These are phyloP conservation scores for Excoecaria cochinchinensis DNA, from an alignment of 345 rosid genomes.

Conservation along the genomic window DNA sequence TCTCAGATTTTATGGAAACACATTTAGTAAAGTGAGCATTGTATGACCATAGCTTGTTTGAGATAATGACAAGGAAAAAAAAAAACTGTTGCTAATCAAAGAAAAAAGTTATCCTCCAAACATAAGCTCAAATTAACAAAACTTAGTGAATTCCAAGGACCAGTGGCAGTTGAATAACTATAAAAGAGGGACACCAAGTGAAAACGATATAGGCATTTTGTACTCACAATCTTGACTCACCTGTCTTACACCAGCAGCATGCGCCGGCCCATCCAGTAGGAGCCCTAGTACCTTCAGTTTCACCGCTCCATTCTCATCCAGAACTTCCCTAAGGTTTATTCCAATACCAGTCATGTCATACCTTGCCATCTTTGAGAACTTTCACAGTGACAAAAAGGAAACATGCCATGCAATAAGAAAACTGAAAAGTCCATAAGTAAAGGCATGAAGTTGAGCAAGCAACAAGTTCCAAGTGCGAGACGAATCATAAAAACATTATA, in stretches of 20 bases:
- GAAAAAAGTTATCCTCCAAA: neutral
- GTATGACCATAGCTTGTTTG: neutral
- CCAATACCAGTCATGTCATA: conserved; percentile 94
- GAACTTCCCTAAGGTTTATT: conserved; percentile 85
- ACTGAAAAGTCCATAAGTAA: conserved; percentile 39
- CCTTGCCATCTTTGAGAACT: conserved; percentile 97
- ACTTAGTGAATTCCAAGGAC: neutral
- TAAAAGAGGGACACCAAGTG: neutral
- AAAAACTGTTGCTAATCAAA: neutral
- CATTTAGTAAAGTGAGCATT: neutral
- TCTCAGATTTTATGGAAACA: neutral
- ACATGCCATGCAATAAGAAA: conserved; percentile 27
- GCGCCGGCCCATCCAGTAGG: conserved; percentile 86
- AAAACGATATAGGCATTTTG: neutral
- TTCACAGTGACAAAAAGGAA: conserved; percentile 33
- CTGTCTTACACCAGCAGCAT: conserved; percentile 83
- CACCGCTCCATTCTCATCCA: conserved; percentile 58
- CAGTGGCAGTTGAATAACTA: neutral
- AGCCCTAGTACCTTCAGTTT: conserved; percentile 81
- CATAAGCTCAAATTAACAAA: neutral
- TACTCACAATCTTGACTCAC: conserved; percentile 28
- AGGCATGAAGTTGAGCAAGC: neutral
- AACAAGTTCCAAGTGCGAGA: neutral
- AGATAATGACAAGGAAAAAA: neutral
- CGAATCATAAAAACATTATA: neutral